Percentiles rank a stretch among this genome's conserved stretches.
Conservation (phyloP, 2,329 filamentous ascomycete genomes). For the Penicillium sp. region DNA sequence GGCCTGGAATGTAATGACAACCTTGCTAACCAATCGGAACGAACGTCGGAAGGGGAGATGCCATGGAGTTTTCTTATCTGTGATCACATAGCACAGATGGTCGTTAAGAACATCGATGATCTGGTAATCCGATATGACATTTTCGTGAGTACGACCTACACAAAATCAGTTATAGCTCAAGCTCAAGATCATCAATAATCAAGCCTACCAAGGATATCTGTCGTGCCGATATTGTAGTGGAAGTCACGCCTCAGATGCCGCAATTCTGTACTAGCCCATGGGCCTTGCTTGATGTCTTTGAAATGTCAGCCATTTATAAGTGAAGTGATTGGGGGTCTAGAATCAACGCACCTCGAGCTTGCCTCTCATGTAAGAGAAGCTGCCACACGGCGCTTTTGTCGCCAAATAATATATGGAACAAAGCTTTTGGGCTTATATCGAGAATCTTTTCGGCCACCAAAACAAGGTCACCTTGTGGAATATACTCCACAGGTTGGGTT, state of each 20-base stretch:
- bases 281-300: slow-evolving; percentile 73
- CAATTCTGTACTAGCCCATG: slow-evolving; percentile 72
- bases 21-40: slow-evolving; percentile 82
- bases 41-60: slow-evolving; percentile 77
- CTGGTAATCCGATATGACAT: slow-evolving; percentile 75
- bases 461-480: slow-evolving; percentile 75
- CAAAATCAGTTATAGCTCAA: slow-evolving; percentile 12
- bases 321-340: not conserved
- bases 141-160: slow-evolving; percentile 50
- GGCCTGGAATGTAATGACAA: slow-evolving; percentile 88
- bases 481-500: slow-evolving; percentile 74
- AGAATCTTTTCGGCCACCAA: slow-evolving; percentile 77
- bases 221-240: slow-evolving; percentile 69
- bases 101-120: slow-evolving; percentile 80
- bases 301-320: slow-evolving; percentile 15
- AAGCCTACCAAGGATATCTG: slow-evolving; percentile 61
- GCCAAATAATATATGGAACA: slow-evolving; percentile 95
- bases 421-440: slow-evolving; percentile 85
- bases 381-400: slow-evolving; percentile 95
- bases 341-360: slow-evolving; percentile 57
- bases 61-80: slow-evolving; percentile 67
- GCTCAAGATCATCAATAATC: not conserved
- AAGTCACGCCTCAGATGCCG: slow-evolving; percentile 75
- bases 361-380: slow-evolving; percentile 79
- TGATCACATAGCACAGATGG: slow-evolving; percentile 68